Conservation (phyloP, 176 grass and related monocot genomes). For the Olyra latifolia region DNA sequence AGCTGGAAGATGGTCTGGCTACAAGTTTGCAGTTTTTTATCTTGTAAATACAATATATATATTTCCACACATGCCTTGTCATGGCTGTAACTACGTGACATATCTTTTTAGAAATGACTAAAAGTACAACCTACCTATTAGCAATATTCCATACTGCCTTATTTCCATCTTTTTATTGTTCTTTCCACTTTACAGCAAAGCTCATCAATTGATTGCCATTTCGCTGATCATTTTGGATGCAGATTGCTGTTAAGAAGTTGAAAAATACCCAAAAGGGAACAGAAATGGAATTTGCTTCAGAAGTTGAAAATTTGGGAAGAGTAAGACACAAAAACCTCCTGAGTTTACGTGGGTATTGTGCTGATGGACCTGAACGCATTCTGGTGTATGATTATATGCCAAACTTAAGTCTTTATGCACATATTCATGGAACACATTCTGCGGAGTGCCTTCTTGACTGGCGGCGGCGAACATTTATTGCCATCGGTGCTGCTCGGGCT, state of each 20-base stretch:
- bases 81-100: conserved; percentile 35
- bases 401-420: conserved; percentile 66
- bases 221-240: conserved; percentile 23
- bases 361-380: conserved; percentile 74
- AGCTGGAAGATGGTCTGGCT: conserved; percentile 22
- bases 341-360: conserved; percentile 70
- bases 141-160: neutral
- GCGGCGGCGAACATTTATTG: conserved; percentile 63
- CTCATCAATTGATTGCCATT: neutral
- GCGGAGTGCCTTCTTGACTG: conserved; percentile 77
- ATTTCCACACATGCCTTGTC: conserved; percentile 17
- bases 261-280: conserved; percentile 53
- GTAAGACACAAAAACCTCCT: conserved; percentile 85
- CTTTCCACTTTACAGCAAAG: neutral
- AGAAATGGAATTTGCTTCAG: conserved; percentile 72
- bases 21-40: conserved; percentile 38
- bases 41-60: conserved; percentile 14
- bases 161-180: neutral
- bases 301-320: conserved; percentile 64
- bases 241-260: conserved; percentile 87
- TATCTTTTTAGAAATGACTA: neutral
- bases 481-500: conserved; percentile 62
- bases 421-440: conserved; percentile 72
- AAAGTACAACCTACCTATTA: neutral
- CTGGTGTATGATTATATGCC: conserved; percentile 78